Conservation (phyloP, 1,284 basidiomycete species). For the Pseudozyma sp. region DNA sequence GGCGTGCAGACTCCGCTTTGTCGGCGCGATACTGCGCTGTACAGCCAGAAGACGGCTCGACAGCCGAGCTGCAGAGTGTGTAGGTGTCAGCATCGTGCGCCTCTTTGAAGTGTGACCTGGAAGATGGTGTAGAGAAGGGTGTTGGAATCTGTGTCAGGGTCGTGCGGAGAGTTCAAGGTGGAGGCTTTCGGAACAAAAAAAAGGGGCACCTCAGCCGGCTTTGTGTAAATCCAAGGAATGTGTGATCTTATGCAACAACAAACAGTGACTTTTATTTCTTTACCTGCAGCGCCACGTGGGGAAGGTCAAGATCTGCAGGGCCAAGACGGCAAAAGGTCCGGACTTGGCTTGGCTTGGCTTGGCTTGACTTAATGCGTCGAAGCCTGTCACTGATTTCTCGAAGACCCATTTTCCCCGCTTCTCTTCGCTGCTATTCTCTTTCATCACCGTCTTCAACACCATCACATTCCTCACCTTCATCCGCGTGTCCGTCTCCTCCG, state of each 20-base stretch:
- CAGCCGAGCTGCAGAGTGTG: neutral
- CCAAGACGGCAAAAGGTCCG: too few species aligned
- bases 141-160: slow-evolving; percentile 3
- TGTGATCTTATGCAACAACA: too few species aligned
- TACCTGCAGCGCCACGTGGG: too few species aligned
- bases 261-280: too few species aligned
- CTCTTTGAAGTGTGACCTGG: neutral
- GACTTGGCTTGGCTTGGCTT: too few species aligned
- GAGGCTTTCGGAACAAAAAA: neutral
- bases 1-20: slow-evolving; percentile 7
- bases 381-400: too few species aligned
- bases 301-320: too few species aligned
- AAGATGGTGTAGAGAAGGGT: neutral
- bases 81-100: slow-evolving; percentile 1
- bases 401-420: too few species aligned
- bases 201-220: too few species aligned
- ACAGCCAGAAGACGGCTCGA: neutral
- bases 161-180: neutral
- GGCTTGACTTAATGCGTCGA: too few species aligned
- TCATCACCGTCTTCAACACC: neutral
- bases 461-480: neutral
- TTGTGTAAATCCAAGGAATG: too few species aligned
- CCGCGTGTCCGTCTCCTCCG: neutral
- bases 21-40: neutral
- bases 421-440: neutral